A percentile compares a stretch with the other conserved stretches of the same genome.
These are phyloP conservation scores for Melampsora americana DNA, from an alignment of 1,284 basidiomycete species.

Conservation along the genomic window DNA sequence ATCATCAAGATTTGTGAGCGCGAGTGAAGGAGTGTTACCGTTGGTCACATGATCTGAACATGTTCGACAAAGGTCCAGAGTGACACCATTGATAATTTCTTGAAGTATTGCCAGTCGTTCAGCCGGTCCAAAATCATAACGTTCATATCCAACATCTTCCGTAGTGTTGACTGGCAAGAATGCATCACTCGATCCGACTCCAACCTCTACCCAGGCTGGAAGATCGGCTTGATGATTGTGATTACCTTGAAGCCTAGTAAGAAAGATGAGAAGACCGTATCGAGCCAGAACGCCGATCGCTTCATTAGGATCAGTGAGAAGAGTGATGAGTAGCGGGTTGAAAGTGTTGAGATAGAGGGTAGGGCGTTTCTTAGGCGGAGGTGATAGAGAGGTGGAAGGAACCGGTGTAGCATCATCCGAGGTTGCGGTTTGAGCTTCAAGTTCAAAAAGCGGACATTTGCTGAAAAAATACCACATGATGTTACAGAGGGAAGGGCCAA, in stretches of 20 bases:
- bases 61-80: constrained; percentile 16
- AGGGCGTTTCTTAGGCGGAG: constrained; percentile 17
- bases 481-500: constrained; percentile 40
- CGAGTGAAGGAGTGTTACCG: neutral
- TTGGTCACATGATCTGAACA: neutral
- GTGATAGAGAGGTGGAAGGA: constrained; percentile 1
- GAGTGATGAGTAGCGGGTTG: neutral
- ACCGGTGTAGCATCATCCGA: neutral
- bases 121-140: constrained; percentile 13
- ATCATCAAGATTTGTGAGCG: neutral
- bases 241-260: constrained; percentile 16
- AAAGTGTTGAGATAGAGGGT: constrained; percentile 22
- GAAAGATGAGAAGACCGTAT: constrained; percentile 28
- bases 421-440: neutral
- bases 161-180: constrained; percentile 14
- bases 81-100: constrained; percentile 9
- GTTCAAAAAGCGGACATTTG: constrained; percentile 16
- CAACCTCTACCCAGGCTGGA: constrained; percentile 22
- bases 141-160: constrained; percentile 22
- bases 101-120: neutral
- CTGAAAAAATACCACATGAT: constrained; percentile 44
- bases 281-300: constrained; percentile 13
- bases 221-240: neutral
- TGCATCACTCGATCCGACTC: constrained; percentile 6
- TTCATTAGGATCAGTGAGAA: constrained; percentile 35